Conservation (phyloP, 2,329 filamentous ascomycete species). For the Stemphylium beticola region DNA sequence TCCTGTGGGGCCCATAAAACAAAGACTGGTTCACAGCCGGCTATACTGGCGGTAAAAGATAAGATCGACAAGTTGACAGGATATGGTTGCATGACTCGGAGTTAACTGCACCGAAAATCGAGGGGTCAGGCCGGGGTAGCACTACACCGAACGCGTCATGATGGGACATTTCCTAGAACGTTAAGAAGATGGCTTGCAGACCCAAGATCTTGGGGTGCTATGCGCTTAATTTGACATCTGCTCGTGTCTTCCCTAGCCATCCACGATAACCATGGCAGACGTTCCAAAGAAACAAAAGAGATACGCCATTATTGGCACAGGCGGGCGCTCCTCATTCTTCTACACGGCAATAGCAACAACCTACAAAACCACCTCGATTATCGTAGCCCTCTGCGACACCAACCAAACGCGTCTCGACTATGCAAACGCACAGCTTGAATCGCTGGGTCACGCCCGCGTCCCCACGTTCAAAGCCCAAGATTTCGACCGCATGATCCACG, state of each 20-base stretch:
- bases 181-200: slow-evolving; percentile 10
- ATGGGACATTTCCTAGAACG: slow-evolving; percentile 4
- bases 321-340: slow-evolving; percentile 66
- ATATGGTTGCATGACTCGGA: slow-evolving; percentile 11
- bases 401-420: slow-evolving; percentile 66
- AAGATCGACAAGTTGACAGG: slow-evolving; percentile 10
- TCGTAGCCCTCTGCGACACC: slow-evolving; percentile 66
- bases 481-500: slow-evolving; percentile 65
- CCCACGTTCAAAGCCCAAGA: slow-evolving; percentile 62
- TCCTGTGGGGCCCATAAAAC: slow-evolving; percentile 8
- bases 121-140: slow-evolving; percentile 10
- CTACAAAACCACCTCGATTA: slow-evolving; percentile 57
- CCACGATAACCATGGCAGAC: slow-evolving; percentile 15
- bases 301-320: slow-evolving; percentile 65
- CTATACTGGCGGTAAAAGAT: slow-evolving; percentile 6
- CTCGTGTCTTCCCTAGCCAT: not conserved
- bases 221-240: not conserved
- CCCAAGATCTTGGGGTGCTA: not conserved
- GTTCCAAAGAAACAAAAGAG: slow-evolving; percentile 20
- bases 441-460: slow-evolving; percentile 56
- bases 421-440: slow-evolving; percentile 58
- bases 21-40: not conserved
- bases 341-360: slow-evolving; percentile 64
- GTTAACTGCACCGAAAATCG: slow-evolving; percentile 14
- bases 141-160: slow-evolving; percentile 13